These are phyloP conservation scores for Pelargonium fulgidum DNA, from an alignment of 441 rosid genomes.

Conservation along the genomic window DNA sequence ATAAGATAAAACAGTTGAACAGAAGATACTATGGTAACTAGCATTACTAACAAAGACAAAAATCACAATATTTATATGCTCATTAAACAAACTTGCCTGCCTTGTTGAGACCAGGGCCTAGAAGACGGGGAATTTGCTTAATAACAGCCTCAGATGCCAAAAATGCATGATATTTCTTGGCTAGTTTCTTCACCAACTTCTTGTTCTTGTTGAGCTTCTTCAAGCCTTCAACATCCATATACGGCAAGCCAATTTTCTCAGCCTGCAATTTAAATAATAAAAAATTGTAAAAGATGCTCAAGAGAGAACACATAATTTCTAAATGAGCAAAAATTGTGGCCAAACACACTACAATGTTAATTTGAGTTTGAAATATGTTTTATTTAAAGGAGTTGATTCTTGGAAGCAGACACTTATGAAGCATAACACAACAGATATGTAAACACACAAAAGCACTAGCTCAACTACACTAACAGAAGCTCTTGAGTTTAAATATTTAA, in stretches of 20 bases:
- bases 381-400: no score
- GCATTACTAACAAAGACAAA: neutral
- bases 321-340: no score
- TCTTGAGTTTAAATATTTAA: no score
- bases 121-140: constrained; percentile 96
- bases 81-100: constrained; percentile 30
- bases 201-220: constrained; percentile 94
- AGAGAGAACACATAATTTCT: no score
- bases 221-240: constrained; percentile 85
- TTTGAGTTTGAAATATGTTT: no score
- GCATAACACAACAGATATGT: no score
- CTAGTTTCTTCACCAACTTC: constrained; percentile 91
- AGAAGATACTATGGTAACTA: neutral
- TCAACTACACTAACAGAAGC: no score
- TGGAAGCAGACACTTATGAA: no score
- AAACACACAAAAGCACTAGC: no score
- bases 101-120: constrained; percentile 98
- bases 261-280: constrained; percentile 38
- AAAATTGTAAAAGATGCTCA: no score
- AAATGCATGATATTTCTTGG: constrained; percentile 90
- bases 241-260: constrained; percentile 59
- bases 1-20: neutral
- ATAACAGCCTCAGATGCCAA: constrained; percentile 94
- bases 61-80: neutral
- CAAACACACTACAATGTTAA: no score